These are phyloP conservation scores for Trametopsis cervina DNA, from an alignment of 768 basidiomycete species.

Conservation along the genomic window DNA sequence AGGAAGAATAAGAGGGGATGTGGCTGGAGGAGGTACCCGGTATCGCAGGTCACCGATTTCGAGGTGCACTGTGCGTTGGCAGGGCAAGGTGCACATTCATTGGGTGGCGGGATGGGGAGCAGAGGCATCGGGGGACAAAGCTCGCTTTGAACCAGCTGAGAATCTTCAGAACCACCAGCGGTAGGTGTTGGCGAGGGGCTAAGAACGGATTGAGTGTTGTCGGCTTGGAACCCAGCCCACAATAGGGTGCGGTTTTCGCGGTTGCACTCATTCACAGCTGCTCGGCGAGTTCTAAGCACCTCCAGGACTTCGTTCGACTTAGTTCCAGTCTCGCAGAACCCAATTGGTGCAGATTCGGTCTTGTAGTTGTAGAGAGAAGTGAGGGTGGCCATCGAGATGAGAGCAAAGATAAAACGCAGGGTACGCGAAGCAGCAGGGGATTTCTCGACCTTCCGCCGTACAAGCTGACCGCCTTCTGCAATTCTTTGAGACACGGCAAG, in stretches of 20 bases:
- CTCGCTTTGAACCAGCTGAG: conserved; percentile 23
- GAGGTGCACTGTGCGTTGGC: conserved; percentile 59
- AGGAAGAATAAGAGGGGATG: conserved; percentile 32
- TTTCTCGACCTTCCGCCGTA: conserved; percentile 2
- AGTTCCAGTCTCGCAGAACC: conserved; percentile 66
- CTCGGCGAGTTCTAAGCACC: conserved; percentile 35
- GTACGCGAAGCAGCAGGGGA: neutral
- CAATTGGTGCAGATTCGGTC: conserved; percentile 59
- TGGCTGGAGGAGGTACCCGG: conserved; percentile 57
- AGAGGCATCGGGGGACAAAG: conserved; percentile 50
- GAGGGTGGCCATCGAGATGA: conserved; percentile 21
- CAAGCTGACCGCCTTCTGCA: conserved; percentile 26
- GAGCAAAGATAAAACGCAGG: conserved; percentile 29
- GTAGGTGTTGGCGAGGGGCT: conserved; percentile 9
- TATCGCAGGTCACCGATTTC: conserved; percentile 54
- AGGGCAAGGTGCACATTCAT: conserved; percentile 59
- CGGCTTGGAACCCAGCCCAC: conserved; percentile 23
- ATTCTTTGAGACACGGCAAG: conserved; percentile 32
- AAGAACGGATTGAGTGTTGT: conserved; percentile 10
- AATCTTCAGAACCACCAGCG: neutral
- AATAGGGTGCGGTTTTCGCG: conserved; percentile 45
- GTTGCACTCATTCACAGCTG: conserved; percentile 50
- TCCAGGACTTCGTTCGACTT: conserved; percentile 54
- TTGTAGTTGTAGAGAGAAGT: conserved; percentile 45
- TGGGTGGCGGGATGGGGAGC: conserved; percentile 49